A percentile compares a stretch with the other conserved stretches of the same genome.
These are phyloP conservation scores for Talaromyces borbonicus DNA, from an alignment of 495 filamentous ascomycete genomes.

Conservation along the genomic window DNA sequence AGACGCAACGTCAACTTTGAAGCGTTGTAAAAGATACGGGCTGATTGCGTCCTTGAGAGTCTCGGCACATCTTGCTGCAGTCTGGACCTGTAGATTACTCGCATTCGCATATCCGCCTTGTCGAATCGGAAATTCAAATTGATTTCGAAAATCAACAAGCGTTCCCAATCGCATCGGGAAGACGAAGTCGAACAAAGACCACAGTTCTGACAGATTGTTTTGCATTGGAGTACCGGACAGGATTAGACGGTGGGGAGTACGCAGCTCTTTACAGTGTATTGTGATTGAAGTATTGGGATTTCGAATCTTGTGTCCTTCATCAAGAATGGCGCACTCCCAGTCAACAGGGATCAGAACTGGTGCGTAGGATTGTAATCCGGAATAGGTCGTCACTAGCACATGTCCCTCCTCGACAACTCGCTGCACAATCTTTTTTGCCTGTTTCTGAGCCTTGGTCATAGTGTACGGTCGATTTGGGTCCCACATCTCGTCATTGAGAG, in stretches of 20 bases:
- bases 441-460: slow-evolving; percentile 43
- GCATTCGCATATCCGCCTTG: slow-evolving; percentile 90
- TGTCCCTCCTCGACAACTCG: slow-evolving; percentile 80
- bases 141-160: slow-evolving; percentile 74
- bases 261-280: slow-evolving; percentile 82
- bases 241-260: slow-evolving; percentile 81
- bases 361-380: slow-evolving; percentile 79
- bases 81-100: slow-evolving; percentile 83
- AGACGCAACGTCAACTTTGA: slow-evolving; percentile 87
- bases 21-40: slow-evolving; percentile 83
- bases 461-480: slow-evolving; percentile 21
- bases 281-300: slow-evolving; percentile 91
- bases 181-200: slow-evolving; percentile 95
- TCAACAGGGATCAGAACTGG: slow-evolving; percentile 67
- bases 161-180: slow-evolving; percentile 92
- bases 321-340: slow-evolving; percentile 89
- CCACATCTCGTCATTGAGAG: slow-evolving; percentile 35
- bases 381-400: slow-evolving; percentile 89
- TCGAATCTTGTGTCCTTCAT: slow-evolving; percentile 95
- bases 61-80: slow-evolving; percentile 81
- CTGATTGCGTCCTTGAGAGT: slow-evolving; percentile 85
- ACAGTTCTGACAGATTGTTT: slow-evolving; percentile 92
- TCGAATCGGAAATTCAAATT: slow-evolving; percentile 88
- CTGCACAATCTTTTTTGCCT: slow-evolving; percentile 68
- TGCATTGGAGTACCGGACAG: slow-evolving; percentile 96